Base-by-base conservation (phyloP, 495 filamentous ascomycete species). In the Cladorrhinum samala region DNA sequence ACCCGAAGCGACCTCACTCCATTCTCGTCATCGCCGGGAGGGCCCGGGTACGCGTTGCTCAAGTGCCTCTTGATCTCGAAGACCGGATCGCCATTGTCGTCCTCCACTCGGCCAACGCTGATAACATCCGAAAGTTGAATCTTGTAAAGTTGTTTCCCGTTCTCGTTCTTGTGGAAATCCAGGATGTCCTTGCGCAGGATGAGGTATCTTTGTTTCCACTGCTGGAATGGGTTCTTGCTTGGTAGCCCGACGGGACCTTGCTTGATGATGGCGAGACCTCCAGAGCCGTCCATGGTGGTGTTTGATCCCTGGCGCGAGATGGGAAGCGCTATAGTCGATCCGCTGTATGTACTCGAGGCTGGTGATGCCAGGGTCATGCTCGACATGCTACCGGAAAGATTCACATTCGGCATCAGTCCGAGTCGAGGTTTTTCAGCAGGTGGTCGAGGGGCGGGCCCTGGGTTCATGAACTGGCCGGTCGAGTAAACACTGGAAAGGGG, bases 151-250 rank as follows among this genome's bases (percentile, higher is more conserved):
- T 90, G 77, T 65, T 95, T 95, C 57, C 87, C 83, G 49, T 83
- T 84, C 61, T 94, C 89, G 55, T 77, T 84, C 76, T 97, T 98
- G 68, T 93, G 76, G 52, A 98, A 95, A 59, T 96, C 91, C 36
- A 98, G 77, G 50, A 86, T 82, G 63, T 86, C 86, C 62, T 95
- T 90, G 60, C 92, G 86, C 54, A 98, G 69, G 45, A 96, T 88
- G 36, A 97, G 73, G 61, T 83, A 95, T 62, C 89, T 85, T 64
- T 89, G 84, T 57, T 91, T 91, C 91, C 91, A 98, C 6, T 75
- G 74, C 45, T 74, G 72, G 54, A 93, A 82, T n/a, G 87, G 77
- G 49, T 85, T 88, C 73, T 89, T 85, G 62, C 91, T 91, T 65
- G 62, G 77, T 70, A 27, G 77, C 77, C 78, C 80, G 86, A 59